Percentiles rank a stretch among this genome's conserved stretches.
phyloP scores from a whole-genome alignment of 257 asterid genomes.

The Solanum acaule region DNA sequence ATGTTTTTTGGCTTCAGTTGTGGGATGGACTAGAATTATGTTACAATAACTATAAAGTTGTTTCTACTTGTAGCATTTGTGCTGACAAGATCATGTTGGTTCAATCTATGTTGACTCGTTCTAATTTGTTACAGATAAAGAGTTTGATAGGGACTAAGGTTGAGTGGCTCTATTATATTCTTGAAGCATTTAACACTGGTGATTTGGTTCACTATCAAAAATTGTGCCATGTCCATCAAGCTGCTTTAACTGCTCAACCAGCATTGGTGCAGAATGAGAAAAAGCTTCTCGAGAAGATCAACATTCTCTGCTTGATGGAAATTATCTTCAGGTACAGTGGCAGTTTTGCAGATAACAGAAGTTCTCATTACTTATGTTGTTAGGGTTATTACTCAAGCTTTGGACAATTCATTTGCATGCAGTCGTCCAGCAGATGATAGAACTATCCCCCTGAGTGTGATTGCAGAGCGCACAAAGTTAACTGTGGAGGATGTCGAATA shows the following conservation, averaged over 20 bases:
- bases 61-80: background rate
- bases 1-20: background rate
- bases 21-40: background rate
- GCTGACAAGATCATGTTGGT: background rate
- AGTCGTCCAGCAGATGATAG: slow-evolving; percentile 95
- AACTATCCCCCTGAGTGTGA: slow-evolving; percentile 70
- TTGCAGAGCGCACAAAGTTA: slow-evolving; percentile 82
- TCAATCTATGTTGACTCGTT: background rate
- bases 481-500: slow-evolving; percentile 89
- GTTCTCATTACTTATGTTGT: background rate
- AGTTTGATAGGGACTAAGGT: slow-evolving; percentile 81
- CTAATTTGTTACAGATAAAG: slow-evolving; percentile 28
- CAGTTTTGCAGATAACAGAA: background rate
- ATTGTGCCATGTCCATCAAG: slow-evolving; percentile 68
- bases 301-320: slow-evolving; percentile 96
- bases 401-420: slow-evolving; percentile 18
- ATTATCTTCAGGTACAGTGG: slow-evolving; percentile 69
- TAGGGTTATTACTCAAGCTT: background rate
- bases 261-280: slow-evolving; percentile 85
- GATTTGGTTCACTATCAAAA: slow-evolving; percentile 85
- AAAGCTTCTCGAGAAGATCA: slow-evolving; percentile 87
- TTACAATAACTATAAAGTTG: background rate
- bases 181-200: slow-evolving; percentile 90
- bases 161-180: slow-evolving; percentile 84
- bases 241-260: slow-evolving; percentile 79